Evolutionary conservation across 805 yeast species (phyloP), one percentile per base, ranked within the genome.

Genomic region (Debaryomyces prosopidis): DNA sequence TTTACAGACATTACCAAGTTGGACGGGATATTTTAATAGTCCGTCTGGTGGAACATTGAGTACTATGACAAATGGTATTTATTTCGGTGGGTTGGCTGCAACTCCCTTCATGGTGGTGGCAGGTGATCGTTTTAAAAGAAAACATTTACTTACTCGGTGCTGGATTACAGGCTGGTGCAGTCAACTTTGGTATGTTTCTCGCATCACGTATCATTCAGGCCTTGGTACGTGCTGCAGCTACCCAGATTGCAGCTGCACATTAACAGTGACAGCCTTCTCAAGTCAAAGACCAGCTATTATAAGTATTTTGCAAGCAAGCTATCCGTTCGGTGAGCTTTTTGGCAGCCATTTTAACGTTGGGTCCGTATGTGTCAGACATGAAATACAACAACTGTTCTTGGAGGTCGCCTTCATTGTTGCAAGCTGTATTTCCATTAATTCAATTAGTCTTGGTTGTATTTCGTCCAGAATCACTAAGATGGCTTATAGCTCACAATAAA

Each of bases 231-330:
- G 50, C 65, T 36, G 76, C 75, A 3, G 44, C 65, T 18, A 54
- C 1, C 75, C 85, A n/a, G 87, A 82, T 60, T 65, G 81, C 49
- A 68, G 82, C 26, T 82, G 82, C 2, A 73, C 79, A 71, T 77
- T 44, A 73, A 86, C 56, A 86, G 85, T 58, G 58, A 70, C 7
- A 66, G 81, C 27, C 84, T 78, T 37, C 82, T 82, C 42, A 46
- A 70, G n/a, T 80, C 77, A 69, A 85, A 81, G 54, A 23, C 26
- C 26, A 3, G 26, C 26, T 23, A 23, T 23, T 2, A 23, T 10
- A 75, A 80, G 71, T 68, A 79, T 19, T 80, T 81, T 41, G 79
- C 84, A 36, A 62, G 79, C 61, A 85, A 85, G 60, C 78, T 80
- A 46, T 58, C 79, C 77, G 79, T 79, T 81, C 77, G 62, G 79